Base-by-base conservation (phyloP, 1,139 yeast genomes). In the Candida tetrigidarum region DNA sequence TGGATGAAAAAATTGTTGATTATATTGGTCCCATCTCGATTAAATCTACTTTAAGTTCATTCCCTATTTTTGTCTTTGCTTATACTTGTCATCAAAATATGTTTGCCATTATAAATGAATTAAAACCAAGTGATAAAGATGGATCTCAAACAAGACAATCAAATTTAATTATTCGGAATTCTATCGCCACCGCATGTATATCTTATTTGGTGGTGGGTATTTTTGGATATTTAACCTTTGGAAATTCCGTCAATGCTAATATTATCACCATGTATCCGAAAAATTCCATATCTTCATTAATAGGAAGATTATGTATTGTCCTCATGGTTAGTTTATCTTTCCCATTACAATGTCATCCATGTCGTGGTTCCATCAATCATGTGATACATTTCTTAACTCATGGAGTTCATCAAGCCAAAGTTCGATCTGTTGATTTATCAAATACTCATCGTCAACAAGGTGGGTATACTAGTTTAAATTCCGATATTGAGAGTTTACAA, bases 31-130 rank as follows among this genome's bases (percentile, higher is more conserved):
- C 79, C 0, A 55, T 67, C 18, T 69, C 76, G 12, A 48, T 66
- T 52, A 63, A 60, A 43, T 57, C 62, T 18, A 73, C 79, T 5
- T 58, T 74, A 44, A 54, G 67, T 23, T 69, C 96, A 4, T 81
- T 93, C 57, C 96, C 97, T n/a, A 86, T 93, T 53, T 81, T 93
- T 47, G 87, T 93, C 14, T 90, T 95, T 69, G 98, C 98, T 3
- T 95, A 83, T 64, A 92, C 98, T 0, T 96, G 98, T 50, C 96
- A 93, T 53, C 97, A 93, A 69, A 93, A 86, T 60, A 86, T 93
- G 84, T 92, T 88, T 64, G 85, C 96, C 8, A 87, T 92, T 44
- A 80, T 91, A 57, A 89, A 91, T 59, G 99, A 93, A 66, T 57
- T 67, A 44, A 50, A 57, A 45, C 66, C 64, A 15, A 52, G 52